Conservation (phyloP, 768 basidiomycete genomes). For the Chalciporus piperatus region DNA sequence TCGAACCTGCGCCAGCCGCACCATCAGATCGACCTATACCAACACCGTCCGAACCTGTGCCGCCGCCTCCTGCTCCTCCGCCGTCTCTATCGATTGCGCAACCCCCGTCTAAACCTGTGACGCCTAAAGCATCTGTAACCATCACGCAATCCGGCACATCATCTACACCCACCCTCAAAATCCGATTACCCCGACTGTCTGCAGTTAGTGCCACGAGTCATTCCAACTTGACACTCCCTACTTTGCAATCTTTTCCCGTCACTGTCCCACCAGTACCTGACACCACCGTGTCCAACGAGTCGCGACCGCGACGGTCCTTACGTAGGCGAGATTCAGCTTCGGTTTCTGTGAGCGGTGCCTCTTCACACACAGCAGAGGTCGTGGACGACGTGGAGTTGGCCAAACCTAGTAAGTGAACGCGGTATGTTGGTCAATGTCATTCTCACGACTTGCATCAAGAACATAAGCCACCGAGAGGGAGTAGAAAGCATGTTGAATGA, state of each 20-base stretch:
- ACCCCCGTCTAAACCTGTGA: slow-evolving; percentile 21
- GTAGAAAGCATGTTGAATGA: slow-evolving; percentile 20
- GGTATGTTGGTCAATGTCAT: not conserved
- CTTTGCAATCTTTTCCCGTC: slow-evolving; percentile 21
- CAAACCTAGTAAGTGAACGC: slow-evolving; percentile 28
- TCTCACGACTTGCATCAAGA: slow-evolving; percentile 12
- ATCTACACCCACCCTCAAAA: slow-evolving; percentile 34
- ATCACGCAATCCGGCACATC: slow-evolving; percentile 33
- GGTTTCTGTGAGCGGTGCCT: slow-evolving; percentile 31
- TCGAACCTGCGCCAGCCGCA: slow-evolving; percentile 14
- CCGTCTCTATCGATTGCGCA: slow-evolving; percentile 9
- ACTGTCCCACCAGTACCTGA: slow-evolving; percentile 23
- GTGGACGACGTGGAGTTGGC: slow-evolving; percentile 23
- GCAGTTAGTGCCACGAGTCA: slow-evolving; percentile 28
- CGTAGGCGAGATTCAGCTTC: slow-evolving; percentile 30
- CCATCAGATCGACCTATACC: slow-evolving; percentile 14
- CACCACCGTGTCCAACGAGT: slow-evolving; percentile 16
- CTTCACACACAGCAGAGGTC: slow-evolving; percentile 29
- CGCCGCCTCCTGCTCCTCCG: slow-evolving; percentile 3
- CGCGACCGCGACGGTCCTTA: slow-evolving; percentile 27
- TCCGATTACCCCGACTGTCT: slow-evolving; percentile 31
- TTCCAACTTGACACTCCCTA: slow-evolving; percentile 16
- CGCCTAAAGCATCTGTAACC: slow-evolving; percentile 34
- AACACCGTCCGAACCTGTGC: slow-evolving; percentile 11
- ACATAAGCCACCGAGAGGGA: slow-evolving; percentile 24